Evolutionary conservation across 805 yeast genomes (phyloP), one percentile per base, ranked within the genome.

Genomic region (Sugiyamaella boreocaroliniensis): DNA sequence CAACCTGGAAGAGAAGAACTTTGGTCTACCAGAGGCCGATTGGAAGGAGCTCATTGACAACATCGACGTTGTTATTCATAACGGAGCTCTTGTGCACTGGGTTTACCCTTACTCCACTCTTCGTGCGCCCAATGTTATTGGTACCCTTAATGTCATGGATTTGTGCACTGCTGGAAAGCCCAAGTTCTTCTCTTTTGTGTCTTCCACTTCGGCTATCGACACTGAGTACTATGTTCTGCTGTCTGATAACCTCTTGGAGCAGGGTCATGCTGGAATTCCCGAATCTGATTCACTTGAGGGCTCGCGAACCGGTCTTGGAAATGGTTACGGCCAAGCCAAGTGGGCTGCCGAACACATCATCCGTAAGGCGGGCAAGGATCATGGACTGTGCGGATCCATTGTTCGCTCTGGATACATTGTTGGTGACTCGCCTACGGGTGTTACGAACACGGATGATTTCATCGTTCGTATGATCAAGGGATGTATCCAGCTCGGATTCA

Each of bases 61-160:
- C 0, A 74, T 92, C 53, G 99, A 95, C 68, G 83, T 84, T 2
- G 82, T 93, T 49, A 80, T 93, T 56, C 99, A 93, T 69, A 93
- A 93, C 62, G 99, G 98, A 74, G 99, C 99, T 15, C 76, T 90
- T 56, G 99, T 93, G 40, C 99, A 93, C 69, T 93, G 99, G 99
- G 97, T 90, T 1, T 93, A 86, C 68, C 98, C 99, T 26, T 93
- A 93, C 71, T 72, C 85, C 47, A 87, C 86, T 59, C 75, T 93
- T 63, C 81, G 98, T 62, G 96, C 88, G 59, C 93, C 98, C 34
- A 93, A 93, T 65, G 99, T 95, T 32, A 72, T 90, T 54, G 82
- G 96, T 44, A 86, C 98, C 0, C 71, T 92, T 54, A 86, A 90
- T 63, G 88, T 89, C 9, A 73, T 93, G 79, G 82, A 82, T 64